A percentile compares a stretch with the other conserved stretches of the same genome.
Conservation (phyloP, 805 yeast genomes). For the Kregervanrija delftensis region DNA sequence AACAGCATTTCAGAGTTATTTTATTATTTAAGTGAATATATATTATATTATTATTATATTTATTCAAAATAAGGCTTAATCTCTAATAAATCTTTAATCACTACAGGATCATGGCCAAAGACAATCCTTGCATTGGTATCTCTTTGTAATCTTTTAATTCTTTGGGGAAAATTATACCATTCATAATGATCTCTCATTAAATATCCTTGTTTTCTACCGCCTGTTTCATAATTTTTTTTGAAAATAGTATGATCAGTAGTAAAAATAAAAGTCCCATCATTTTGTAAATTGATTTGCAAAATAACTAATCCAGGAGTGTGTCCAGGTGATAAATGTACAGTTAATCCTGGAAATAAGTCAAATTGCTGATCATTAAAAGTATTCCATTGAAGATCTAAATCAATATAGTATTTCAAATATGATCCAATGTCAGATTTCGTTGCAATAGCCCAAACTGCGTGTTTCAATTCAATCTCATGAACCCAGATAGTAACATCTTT, state of each 20-base stretch:
- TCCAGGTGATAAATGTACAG: conserved; percentile 1
- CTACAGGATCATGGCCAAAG: conserved; percentile 2
- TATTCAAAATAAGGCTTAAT: neutral
- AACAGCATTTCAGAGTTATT: too few relatives aligned
- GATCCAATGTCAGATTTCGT: conserved; percentile 3
- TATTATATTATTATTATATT: too few relatives aligned
- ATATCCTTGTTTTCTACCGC: conserved; percentile 1
- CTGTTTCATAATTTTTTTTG: conserved; percentile 2
- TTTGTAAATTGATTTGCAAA: conserved; percentile 1
- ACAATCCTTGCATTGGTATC: conserved; percentile 1
- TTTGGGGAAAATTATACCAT: conserved; percentile 3
- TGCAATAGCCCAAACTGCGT: conserved; percentile 4
- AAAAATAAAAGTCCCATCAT: conserved; percentile 1
- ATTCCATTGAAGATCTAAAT: conserved; percentile 3
- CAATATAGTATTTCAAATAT: conserved; percentile 2
- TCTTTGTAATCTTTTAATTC: conserved; percentile 1
- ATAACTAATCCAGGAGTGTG: conserved; percentile 2
- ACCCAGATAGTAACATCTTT: conserved; percentile 2
- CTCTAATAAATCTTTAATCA: neutral
- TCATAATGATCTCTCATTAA: conserved; percentile 3
- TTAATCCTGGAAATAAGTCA: conserved; percentile 1
- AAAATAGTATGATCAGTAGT: conserved; percentile 3
- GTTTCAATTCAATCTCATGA: conserved; percentile 2
- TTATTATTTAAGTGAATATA: too few relatives aligned
- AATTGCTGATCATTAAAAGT: conserved; percentile 1